Evolutionary conservation across 768 basidiomycete genomes (phyloP).

Genomic region (Floccularia luteovirens): DNA sequence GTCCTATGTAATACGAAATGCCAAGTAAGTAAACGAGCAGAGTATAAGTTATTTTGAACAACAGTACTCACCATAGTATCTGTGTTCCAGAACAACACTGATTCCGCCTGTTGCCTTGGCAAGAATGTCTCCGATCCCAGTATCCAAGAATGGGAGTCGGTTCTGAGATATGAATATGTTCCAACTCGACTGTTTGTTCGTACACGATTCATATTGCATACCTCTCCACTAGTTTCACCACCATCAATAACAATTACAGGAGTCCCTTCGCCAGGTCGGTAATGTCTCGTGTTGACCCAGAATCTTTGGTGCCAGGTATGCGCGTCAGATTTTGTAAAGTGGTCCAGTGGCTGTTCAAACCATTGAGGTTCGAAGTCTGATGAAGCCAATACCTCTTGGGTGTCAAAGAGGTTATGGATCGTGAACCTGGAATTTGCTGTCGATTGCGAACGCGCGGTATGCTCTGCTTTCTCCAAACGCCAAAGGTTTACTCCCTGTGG

Average conservation of each 20-base stretch:
- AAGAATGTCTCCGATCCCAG: conserved; percentile 83
- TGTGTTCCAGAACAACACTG: conserved; percentile 87
- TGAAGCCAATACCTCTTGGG: background rate
- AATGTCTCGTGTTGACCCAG: conserved; percentile 85
- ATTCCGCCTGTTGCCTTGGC: conserved; percentile 81
- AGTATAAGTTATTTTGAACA: conserved; percentile 4
- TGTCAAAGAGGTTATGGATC: conserved; percentile 11
- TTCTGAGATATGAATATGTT: conserved; percentile 20
- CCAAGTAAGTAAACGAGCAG: conserved; percentile 8
- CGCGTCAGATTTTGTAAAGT: conserved; percentile 47
- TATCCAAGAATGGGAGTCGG: conserved; percentile 56
- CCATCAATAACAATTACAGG: conserved; percentile 91
- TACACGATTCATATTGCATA: conserved; percentile 32
- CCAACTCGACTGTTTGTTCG: conserved; percentile 18
- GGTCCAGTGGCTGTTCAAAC: conserved; percentile 85
- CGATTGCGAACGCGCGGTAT: conserved; percentile 4
- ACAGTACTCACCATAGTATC: conserved; percentile 75
- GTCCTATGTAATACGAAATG: conserved; percentile 30
- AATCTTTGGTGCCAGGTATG: conserved; percentile 83
- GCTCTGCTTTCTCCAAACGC: conserved; percentile 32
- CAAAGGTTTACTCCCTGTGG: conserved; percentile 63
- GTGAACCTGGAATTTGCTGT: conserved; percentile 5
- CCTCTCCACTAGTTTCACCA: conserved; percentile 85
- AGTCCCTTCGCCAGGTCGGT: conserved; percentile 57
- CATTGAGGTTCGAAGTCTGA: conserved; percentile 50